Evolutionary conservation across 176 grass and related monocot genomes (phyloP).

Genomic region (Oryza longistaminata): DNA sequence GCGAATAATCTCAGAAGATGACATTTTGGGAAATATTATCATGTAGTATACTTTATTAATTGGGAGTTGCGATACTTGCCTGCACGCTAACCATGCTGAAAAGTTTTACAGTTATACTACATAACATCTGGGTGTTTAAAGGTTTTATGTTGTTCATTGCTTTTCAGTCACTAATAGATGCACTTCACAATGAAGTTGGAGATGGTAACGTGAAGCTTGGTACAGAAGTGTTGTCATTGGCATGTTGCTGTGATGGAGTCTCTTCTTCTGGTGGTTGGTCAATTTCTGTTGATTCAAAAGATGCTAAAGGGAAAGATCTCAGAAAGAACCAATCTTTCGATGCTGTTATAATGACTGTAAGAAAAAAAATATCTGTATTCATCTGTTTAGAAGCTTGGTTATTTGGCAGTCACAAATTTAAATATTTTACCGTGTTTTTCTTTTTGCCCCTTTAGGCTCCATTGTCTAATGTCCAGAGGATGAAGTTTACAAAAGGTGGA

Average conservation of each 20-base stretch:
- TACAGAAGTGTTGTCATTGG: slow-evolving; percentile 88
- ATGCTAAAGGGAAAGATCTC: slow-evolving; percentile 47
- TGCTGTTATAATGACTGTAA: slow-evolving; percentile 99
- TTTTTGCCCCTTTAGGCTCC: slow-evolving; percentile 67
- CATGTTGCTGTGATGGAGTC: slow-evolving; percentile 52
- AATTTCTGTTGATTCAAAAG: slow-evolving; percentile 65
- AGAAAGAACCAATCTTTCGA: slow-evolving; percentile 71
- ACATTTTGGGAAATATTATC: slow-evolving; percentile 2
- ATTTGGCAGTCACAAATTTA: neutral
- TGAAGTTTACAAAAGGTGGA: slow-evolving; percentile 74
- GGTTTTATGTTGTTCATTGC: slow-evolving; percentile 22
- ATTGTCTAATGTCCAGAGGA: slow-evolving; percentile 76
- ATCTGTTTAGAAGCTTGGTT: neutral
- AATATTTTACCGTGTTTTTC: slow-evolving; percentile 18
- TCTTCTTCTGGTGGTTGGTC: slow-evolving; percentile 68
- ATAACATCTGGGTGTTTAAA: slow-evolving; percentile 10
- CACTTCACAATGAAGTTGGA: slow-evolving; percentile 80
- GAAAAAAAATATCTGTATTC: slow-evolving; percentile 13
- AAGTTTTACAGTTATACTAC: slow-evolving; percentile 21
- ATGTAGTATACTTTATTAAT: neutral
- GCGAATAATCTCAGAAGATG: neutral
- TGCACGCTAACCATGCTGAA: neutral
- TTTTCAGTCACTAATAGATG: slow-evolving; percentile 78
- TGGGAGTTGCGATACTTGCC: neutral
- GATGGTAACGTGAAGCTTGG: slow-evolving; percentile 75